Evolutionary conservation across 2,329 filamentous ascomycete genomes (phyloP).

Genomic region (Trichoderma simmonsii): DNA sequence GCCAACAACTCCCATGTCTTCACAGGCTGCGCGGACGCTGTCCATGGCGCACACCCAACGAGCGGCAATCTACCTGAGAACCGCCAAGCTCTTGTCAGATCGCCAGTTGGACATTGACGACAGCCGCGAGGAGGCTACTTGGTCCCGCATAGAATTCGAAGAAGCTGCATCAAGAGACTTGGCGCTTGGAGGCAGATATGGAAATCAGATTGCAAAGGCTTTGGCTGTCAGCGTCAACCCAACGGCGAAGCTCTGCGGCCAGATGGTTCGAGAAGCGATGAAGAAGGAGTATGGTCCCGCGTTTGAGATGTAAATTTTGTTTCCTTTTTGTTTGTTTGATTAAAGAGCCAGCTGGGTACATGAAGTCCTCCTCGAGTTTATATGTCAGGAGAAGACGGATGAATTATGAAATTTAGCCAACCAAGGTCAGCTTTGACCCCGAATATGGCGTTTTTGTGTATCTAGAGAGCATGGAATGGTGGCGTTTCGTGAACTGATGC

Average conservation of each 20-base stretch:
- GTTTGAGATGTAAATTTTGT: constrained; percentile 36
- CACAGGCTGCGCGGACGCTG: constrained; percentile 62
- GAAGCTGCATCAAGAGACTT: constrained; percentile 62
- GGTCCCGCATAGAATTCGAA: constrained; percentile 57
- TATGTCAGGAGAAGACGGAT: neutral
- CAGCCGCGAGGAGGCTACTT: constrained; percentile 44
- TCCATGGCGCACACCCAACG: constrained; percentile 70
- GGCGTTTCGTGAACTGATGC: neutral
- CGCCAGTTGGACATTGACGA: constrained; percentile 39
- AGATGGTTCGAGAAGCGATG: constrained; percentile 68
- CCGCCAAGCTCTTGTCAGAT: constrained; percentile 47
- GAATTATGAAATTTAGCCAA: neutral
- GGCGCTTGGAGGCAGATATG: constrained; percentile 61
- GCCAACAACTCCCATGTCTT: constrained; percentile 54
- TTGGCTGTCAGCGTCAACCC: constrained; percentile 65
- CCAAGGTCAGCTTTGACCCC: neutral
- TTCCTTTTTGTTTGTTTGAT: neutral
- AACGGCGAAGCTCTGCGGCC: constrained; percentile 65
- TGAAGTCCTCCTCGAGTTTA: neutral
- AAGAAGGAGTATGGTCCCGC: constrained; percentile 62
- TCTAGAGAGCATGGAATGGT: neutral
- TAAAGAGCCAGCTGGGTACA: neutral
- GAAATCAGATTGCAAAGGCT: constrained; percentile 62
- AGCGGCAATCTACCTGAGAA: constrained; percentile 60
- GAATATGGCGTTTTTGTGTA: constrained; percentile 1